A percentile compares a stretch with the other conserved stretches of the same genome.
These are phyloP conservation scores for Mortierella alpina DNA, from an alignment of 192 early-diverging fungal genomes.

Conservation along the genomic window DNA sequence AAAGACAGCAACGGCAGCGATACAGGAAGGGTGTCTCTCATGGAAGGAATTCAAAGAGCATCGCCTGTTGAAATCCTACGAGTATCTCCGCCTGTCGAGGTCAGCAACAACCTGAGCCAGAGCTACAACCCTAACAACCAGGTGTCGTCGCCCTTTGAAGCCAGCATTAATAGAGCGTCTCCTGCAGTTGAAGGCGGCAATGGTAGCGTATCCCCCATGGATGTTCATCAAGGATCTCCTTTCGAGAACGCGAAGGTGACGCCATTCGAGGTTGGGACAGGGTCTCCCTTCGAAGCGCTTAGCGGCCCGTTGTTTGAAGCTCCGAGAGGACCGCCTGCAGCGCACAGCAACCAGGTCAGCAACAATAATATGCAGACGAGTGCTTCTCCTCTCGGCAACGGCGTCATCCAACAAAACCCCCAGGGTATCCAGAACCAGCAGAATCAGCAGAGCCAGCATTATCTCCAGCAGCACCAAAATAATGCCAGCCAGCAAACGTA, in stretches of 20 bases:
- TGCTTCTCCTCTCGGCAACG: neutral
- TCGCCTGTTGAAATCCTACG: neutral
- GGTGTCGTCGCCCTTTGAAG: neutral
- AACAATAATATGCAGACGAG: neutral
- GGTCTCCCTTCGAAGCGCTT: constrained; percentile 24
- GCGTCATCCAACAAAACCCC: neutral
- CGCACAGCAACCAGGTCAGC: constrained; percentile 4
- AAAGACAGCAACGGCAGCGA: neutral
- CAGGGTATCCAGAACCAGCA: constrained; percentile 2
- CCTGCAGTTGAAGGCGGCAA: neutral
- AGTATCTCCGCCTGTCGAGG: constrained; percentile 4
- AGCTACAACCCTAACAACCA: neutral
- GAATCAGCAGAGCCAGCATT: no score
- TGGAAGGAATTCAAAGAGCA: constrained; percentile 17
- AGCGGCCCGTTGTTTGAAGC: constrained; percentile 27
- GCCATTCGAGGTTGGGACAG: constrained; percentile 21
- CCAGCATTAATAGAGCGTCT: constrained; percentile 6
- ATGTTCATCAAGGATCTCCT: constrained; percentile 13
- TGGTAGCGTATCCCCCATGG: neutral
- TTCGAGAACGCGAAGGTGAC: constrained; percentile 14
- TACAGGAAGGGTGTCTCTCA: constrained; percentile 13
- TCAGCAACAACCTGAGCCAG: neutral
- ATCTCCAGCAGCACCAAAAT: neutral
- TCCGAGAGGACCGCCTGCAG: neutral
- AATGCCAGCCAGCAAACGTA: neutral